Percentiles rank a stretch among this genome's conserved stretches.
These are phyloP conservation scores for Neckera pumila DNA, from an alignment of 225 moss, liverwort and hornwort species.

Conservation along the genomic window DNA sequence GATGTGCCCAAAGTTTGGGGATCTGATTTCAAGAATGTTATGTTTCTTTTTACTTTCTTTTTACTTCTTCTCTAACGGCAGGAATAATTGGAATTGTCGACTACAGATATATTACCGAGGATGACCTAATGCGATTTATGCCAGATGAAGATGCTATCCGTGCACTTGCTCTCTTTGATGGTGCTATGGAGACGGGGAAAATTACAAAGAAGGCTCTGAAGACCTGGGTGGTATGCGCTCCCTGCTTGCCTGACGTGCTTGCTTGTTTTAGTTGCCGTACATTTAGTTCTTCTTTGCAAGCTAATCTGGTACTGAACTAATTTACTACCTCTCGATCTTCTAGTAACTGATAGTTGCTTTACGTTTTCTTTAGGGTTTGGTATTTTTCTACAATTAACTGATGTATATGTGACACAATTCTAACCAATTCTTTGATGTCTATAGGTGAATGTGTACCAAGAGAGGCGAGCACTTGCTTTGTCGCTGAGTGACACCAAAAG, in stretches of 20 bases:
- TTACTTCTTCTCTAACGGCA: background rate
- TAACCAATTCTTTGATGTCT: background rate
- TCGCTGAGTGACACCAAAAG: slow-evolving; percentile 84
- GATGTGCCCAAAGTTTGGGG: background rate
- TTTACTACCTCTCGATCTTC: background rate
- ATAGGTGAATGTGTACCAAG: slow-evolving; percentile 52
- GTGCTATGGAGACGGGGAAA: slow-evolving; percentile 55
- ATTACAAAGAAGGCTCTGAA: slow-evolving; percentile 49
- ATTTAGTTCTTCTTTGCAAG: background rate
- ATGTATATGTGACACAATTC: background rate
- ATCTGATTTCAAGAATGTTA: background rate
- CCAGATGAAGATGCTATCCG: slow-evolving; percentile 55
- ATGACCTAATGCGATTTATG: slow-evolving; percentile 87
- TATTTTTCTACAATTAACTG: background rate
- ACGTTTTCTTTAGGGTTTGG: too few relatives aligned
- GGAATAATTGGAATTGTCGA: background rate
- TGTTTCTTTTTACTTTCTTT: background rate
- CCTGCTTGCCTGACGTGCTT: background rate
- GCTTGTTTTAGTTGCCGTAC: background rate
- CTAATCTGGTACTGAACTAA: background rate
- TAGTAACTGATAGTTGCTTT: background rate
- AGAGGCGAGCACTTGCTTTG: slow-evolving; percentile 50
- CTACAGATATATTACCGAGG: slow-evolving; percentile 56
- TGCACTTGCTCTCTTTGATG: slow-evolving; percentile 72
- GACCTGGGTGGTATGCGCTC: slow-evolving; percentile 49